Percentiles rank a stretch among this genome's conserved stretches.
These are phyloP conservation scores for Paraconiothyrium sp. DNA, from an alignment of 2,329 filamentous ascomycete genomes.

Conservation along the genomic window DNA sequence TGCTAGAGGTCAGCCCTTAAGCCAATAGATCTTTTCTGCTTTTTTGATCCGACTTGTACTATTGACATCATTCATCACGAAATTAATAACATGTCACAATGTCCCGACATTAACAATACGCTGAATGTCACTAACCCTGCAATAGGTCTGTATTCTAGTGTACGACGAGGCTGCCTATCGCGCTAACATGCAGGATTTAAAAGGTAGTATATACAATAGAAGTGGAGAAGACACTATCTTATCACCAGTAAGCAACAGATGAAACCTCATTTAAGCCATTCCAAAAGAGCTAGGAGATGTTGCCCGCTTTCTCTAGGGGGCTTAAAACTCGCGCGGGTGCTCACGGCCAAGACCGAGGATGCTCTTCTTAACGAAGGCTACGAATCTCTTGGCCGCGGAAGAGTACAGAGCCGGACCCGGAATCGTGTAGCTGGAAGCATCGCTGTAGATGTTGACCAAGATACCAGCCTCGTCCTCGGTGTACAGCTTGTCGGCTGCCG, in stretches of 20 bases:
- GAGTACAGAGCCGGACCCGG: constrained; percentile 58
- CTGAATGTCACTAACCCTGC: not conserved
- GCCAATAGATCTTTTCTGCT: too few species aligned
- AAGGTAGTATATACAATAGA: not conserved
- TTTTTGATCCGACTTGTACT: too few species aligned
- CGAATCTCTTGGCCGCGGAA: not conserved
- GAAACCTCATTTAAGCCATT: not conserved
- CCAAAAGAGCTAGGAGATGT: not conserved
- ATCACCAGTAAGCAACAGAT: not conserved
- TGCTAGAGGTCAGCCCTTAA: too few species aligned
- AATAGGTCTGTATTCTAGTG: not conserved
- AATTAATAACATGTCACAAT: not conserved
- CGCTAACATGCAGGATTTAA: not conserved
- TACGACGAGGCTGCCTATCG: too few species aligned
- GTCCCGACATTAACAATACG: not conserved
- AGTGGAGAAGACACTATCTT: not conserved
- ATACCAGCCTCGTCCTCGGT: constrained; percentile 67
- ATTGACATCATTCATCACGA: too few species aligned
- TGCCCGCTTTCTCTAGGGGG: not conserved
- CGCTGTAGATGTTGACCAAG: constrained; percentile 66
- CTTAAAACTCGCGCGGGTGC: constrained; percentile 1
- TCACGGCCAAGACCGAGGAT: constrained; percentile 3
- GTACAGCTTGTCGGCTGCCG: constrained; percentile 64
- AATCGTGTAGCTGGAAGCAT: constrained; percentile 56
- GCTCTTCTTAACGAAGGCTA: constrained; percentile 1